A percentile compares a stretch with the other conserved stretches of the same genome.
phyloP scores from a whole-genome alignment of 176 grass and related monocot genomes.

The bread wheat (Triticum aestivum) region IWGSC_CS_RefSeq_v2.1 NC_057802.1:449307198-449307697 shows the following conservation, averaged over 20 bases:
- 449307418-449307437: neutral
- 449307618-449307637: neutral
- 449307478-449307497: neutral
- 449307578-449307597: no score
- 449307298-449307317: neutral
- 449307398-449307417: neutral
- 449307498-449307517: neutral
- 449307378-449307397: neutral
- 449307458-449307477: neutral
- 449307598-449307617: neutral
- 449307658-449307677: neutral
- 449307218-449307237: no score
- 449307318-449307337: no score
- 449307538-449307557: no score
- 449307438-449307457: neutral
- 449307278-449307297: no score
- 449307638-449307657: neutral
- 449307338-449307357: neutral
- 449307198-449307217: no score
- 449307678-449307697: slow-evolving; percentile 30
- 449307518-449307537: no score
- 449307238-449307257: no score
- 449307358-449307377: neutral
- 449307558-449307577: no score
- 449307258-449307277: no score